Evolutionary conservation across 495 filamentous ascomycete species (phyloP).

Genomic region (Lasiosphaeria ovina): DNA sequence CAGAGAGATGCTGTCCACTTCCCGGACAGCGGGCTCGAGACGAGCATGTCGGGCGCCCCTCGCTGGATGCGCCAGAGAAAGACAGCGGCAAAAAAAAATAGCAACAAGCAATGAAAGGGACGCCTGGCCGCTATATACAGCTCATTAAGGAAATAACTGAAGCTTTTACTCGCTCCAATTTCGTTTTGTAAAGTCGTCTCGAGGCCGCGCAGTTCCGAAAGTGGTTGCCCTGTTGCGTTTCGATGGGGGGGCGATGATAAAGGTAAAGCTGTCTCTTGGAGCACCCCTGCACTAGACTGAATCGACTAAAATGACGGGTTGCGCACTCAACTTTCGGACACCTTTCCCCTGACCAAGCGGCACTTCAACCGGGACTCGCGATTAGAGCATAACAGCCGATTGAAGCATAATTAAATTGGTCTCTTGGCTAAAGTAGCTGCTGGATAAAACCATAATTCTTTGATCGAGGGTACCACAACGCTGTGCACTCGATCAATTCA

Average conservation of each 20-base stretch:
- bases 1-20: slow-evolving; percentile 57
- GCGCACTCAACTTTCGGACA: slow-evolving; percentile 26
- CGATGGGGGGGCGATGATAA: background rate
- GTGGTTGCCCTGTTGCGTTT: slow-evolving; percentile 1
- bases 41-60: slow-evolving; percentile 34
- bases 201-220: background rate
- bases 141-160: slow-evolving; percentile 22
- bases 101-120: slow-evolving; percentile 1
- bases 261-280: background rate
- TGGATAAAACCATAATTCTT: too few species aligned
- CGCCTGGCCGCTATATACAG: slow-evolving; percentile 13
- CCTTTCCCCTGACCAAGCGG: slow-evolving; percentile 19
- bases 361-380: background rate
- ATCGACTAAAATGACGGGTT: background rate
- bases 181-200: background rate
- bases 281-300: background rate
- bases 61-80: slow-evolving; percentile 4
- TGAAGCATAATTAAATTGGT: background rate
- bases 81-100: slow-evolving; percentile 14
- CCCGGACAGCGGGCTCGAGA: slow-evolving; percentile 46
- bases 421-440: background rate
- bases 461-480: too few species aligned
- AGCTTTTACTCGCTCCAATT: slow-evolving; percentile 3
- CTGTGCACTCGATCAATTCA: too few species aligned
- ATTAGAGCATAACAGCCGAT: background rate